These are phyloP conservation scores for Chrysosporium queenslandicum DNA, from an alignment of 2,329 filamentous ascomycete species.

Conservation along the genomic window DNA sequence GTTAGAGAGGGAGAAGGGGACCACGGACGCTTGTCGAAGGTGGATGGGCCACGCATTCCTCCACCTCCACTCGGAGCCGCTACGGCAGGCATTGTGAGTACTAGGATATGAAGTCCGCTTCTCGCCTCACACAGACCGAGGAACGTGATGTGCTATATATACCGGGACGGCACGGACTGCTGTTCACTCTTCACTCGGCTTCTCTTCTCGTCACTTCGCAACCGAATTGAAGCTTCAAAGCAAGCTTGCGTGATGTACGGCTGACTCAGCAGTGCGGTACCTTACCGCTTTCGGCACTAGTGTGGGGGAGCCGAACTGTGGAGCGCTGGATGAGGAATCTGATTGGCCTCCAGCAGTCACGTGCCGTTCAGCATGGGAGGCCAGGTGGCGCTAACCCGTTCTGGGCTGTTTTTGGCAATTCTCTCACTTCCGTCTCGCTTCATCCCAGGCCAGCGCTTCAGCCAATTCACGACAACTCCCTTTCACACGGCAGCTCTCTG, in stretches of 20 bases:
- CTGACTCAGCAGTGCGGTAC: background rate
- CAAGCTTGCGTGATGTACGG: no score
- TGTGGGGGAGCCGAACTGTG: background rate
- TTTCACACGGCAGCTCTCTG: background rate
- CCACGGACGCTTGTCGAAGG: slow-evolving; percentile 58
- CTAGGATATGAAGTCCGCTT: slow-evolving; percentile 1
- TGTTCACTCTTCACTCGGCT: background rate
- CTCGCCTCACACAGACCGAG: background rate
- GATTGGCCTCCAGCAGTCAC: background rate
- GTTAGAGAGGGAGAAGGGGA: background rate
- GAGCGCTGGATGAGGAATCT: background rate
- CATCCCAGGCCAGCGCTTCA: background rate
- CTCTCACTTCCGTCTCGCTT: slow-evolving; percentile 4
- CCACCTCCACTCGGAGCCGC: slow-evolving; percentile 42
- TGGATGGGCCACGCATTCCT: slow-evolving; percentile 50
- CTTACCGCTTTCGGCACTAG: background rate
- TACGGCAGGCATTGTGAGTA: slow-evolving; percentile 45
- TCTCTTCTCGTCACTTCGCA: background rate
- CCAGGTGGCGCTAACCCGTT: slow-evolving; percentile 2
- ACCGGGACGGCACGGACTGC: background rate
- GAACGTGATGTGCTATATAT: background rate
- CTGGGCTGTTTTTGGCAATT: slow-evolving; percentile 8
- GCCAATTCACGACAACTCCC: background rate
- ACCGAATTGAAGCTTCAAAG: background rate
- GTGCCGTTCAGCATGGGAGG: background rate